phyloP scores from a whole-genome alignment of 1,139 yeast genomes.

The Sugiyamaella neomexicana region DNA sequence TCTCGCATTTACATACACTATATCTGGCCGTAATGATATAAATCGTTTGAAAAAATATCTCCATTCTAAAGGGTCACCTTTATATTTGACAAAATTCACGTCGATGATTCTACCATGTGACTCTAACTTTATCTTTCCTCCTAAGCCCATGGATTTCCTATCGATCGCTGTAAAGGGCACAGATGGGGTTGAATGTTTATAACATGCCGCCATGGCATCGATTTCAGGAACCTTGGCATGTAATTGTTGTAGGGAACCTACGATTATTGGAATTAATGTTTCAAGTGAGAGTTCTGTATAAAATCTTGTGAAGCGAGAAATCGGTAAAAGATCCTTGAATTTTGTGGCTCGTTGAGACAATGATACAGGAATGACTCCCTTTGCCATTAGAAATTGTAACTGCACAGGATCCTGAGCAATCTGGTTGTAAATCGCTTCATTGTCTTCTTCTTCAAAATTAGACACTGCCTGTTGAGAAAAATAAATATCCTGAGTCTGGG shows the following conservation, averaged over 20 bases:
- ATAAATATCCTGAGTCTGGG: constrained; percentile 12
- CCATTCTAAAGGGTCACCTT: constrained; percentile 72
- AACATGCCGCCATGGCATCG: constrained; percentile 25
- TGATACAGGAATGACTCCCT: constrained; percentile 31
- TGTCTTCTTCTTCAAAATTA: constrained; percentile 23
- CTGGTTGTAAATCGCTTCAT: constrained; percentile 42
- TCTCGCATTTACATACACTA: constrained; percentile 36
- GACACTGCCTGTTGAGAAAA: constrained; percentile 26
- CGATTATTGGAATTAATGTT: constrained; percentile 44
- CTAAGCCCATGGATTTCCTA: constrained; percentile 47
- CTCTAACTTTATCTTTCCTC: constrained; percentile 50
- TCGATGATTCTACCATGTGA: constrained; percentile 31
- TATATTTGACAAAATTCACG: constrained; percentile 53
- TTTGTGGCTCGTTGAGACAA: constrained; percentile 36
- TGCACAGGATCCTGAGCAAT: constrained; percentile 51
- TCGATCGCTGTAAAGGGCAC: constrained; percentile 50
- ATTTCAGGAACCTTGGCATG: constrained; percentile 39
- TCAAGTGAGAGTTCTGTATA: constrained; percentile 49
- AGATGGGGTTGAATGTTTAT: constrained; percentile 25
- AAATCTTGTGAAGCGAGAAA: constrained; percentile 51
- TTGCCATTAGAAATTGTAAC: constrained; percentile 46
- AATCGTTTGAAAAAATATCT: constrained; percentile 57
- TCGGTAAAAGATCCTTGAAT: constrained; percentile 40
- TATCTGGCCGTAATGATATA: constrained; percentile 54
- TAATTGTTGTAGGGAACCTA: constrained; percentile 45